Percentiles rank a stretch among this genome's conserved stretches.
Conservation (phyloP, 495 filamentous ascomycete genomes). For the Cercophora sp. region DNA sequence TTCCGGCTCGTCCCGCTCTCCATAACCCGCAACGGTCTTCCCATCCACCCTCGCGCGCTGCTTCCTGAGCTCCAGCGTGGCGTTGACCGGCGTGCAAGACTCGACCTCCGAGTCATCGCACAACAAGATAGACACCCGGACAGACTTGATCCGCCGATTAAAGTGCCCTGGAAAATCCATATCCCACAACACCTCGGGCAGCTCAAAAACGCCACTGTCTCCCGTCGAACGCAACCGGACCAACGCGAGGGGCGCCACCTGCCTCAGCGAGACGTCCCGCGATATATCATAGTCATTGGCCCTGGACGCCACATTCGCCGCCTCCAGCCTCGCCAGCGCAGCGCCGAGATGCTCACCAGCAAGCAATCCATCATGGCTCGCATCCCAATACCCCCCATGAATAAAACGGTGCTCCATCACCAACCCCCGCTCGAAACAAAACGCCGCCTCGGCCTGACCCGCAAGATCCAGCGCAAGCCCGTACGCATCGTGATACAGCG, state of each 20-base stretch:
- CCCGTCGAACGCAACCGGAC: slow-evolving; percentile 24
- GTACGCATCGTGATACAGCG: no score
- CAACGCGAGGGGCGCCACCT: slow-evolving; percentile 24
- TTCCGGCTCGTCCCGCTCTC: not conserved
- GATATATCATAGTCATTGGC: slow-evolving; percentile 33
- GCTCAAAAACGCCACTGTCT: slow-evolving; percentile 8
- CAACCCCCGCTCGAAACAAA: no score
- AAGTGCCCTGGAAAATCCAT: slow-evolving; percentile 45
- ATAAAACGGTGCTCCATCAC: no score
- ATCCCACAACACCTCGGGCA: slow-evolving; percentile 39
- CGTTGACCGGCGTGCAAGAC: slow-evolving; percentile 26
- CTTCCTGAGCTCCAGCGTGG: slow-evolving; percentile 14
- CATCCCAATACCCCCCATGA: no score
- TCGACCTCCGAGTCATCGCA: slow-evolving; percentile 30
- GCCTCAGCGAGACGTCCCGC: slow-evolving; percentile 34
- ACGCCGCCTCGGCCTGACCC: no score
- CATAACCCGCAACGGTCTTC: not conserved
- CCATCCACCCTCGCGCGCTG: not conserved
- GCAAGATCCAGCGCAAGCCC: no score
- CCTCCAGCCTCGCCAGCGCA: slow-evolving; percentile 17
- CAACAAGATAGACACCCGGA: slow-evolving; percentile 17
- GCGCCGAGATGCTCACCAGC: slow-evolving; percentile 23
- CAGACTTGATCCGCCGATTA: slow-evolving; percentile 30
- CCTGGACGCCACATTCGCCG: not conserved
- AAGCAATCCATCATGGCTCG: slow-evolving; percentile 12